Evolutionary conservation across 78 protist genomes (phyloP).

Genomic region (Emiliania huxleyi): DNA sequence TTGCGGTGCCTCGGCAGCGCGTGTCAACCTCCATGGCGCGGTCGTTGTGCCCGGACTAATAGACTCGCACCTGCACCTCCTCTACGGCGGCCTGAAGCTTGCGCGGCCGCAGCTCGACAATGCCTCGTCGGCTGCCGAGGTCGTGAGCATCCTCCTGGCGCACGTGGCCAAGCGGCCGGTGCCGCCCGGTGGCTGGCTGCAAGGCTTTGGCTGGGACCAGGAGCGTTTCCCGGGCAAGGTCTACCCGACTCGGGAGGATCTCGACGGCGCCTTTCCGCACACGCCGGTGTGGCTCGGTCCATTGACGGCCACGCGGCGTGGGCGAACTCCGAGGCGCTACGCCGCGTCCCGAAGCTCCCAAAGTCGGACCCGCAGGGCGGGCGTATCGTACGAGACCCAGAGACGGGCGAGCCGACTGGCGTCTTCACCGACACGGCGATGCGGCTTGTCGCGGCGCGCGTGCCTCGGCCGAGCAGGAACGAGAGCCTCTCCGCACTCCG

Average conservation of each 20-base stretch:
- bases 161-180: neutral
- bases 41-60: neutral
- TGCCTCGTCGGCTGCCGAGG: neutral
- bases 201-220: conserved; percentile 29
- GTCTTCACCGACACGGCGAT: conserved; percentile 6
- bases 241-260: neutral
- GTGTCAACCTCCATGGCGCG: neutral
- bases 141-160: neutral
- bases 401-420: conserved; percentile 10
- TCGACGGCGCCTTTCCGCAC: neutral
- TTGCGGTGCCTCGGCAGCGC: neutral
- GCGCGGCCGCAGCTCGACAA: neutral
- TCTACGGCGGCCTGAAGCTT: neutral
- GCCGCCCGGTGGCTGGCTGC: neutral
- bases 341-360: neutral
- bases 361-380: neutral
- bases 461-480: neutral
- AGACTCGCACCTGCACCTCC: neutral
- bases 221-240: neutral
- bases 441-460: neutral
- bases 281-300: neutral
- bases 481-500: neutral
- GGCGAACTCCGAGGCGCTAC: neutral
- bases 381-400: neutral
- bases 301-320: conserved; percentile 5